Conservation (phyloP, 1,284 basidiomycete genomes). For the Apiotrichum mycotoxinovorans region DNA sequence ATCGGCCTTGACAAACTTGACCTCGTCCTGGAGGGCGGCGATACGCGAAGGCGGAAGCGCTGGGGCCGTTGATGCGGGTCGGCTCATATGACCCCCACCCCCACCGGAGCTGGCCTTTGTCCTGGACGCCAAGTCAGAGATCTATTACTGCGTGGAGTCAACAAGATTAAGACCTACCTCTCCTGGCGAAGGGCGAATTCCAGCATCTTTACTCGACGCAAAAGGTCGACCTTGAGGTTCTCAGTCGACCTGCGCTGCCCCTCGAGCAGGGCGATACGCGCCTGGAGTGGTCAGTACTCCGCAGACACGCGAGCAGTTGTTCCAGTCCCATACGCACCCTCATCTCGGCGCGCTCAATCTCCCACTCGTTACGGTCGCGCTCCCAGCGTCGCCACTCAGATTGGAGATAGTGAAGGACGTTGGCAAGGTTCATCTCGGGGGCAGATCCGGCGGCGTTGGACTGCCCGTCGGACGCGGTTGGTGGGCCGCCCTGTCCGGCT, state of each 20-base stretch:
- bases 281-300: constrained; percentile 54
- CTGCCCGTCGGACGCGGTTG: constrained; percentile 28
- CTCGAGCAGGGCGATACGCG: constrained; percentile 94
- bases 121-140: constrained; percentile 52
- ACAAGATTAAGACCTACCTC: constrained; percentile 59
- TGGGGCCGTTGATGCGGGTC: constrained; percentile 14
- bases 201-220: constrained; percentile 97
- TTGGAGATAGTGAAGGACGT: constrained; percentile 94
- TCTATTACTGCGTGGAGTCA: too few relatives aligned
- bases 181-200: constrained; percentile 93
- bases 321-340: constrained; percentile 62
- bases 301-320: too few relatives aligned
- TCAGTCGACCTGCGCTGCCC: constrained; percentile 94
- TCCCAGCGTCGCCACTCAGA: constrained; percentile 96
- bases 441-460: constrained; percentile 23
- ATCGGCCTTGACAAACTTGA: constrained; percentile 26
- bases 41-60: constrained; percentile 43
- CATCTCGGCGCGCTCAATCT: constrained; percentile 99
- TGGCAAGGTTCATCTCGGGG: constrained; percentile 81
- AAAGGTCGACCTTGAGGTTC: constrained; percentile 91
- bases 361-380: constrained; percentile 98
- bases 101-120: constrained; percentile 59
- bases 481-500: constrained; percentile 3
- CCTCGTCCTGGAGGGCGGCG: constrained; percentile 47
- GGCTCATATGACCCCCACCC: too few relatives aligned